Evolutionary conservation across 805 yeast species (phyloP), one percentile per base, ranked within the genome.

Genomic region (Kuraishia capsulata): DNA sequence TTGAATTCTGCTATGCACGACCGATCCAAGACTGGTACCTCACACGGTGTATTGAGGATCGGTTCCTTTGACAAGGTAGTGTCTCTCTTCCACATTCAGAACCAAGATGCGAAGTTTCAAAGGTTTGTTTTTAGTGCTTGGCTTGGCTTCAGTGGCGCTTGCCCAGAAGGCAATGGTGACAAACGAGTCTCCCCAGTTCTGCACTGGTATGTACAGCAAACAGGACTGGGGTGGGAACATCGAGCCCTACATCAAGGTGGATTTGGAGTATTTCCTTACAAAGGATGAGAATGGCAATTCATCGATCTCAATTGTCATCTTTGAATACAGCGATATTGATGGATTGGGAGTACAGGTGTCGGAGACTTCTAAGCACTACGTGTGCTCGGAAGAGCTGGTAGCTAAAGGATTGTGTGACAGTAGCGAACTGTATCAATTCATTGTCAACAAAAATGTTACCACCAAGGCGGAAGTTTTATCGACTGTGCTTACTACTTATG

Each of bases 181-280:
- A 34, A 56, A 71, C 13, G 59, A 51, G 9, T 61, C 72, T 36
- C 66, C 79, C 14, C 92, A 85, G 51, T 75, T 76, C 20, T 90
- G 98, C 57, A 71, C 88, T 4, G 98, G 98, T 26, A 81, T 90
- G 78, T 90, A 90, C 61, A 73, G 89, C 40, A 79, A 78, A 49
- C 67, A 75, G 35, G 95, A 89, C 52, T 85, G 95, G 89, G 82
- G 87, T 36, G 98, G 98, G 26, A 67, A 70, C 20, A 59, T 65
- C 8, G 79, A 76, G 42, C 88, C 94, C 4, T 71, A 59, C 56
- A 76, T 73, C 46, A 71, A 68, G 35, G 71, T 70, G 35, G 69
- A 73, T 38, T 46, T 77, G 39, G 49, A 56, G 39, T 44, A 53
- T 3, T 50, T 55, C 41, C 46, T 52, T 33, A 42, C 46, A 13